Percentiles rank a stretch among this genome's conserved stretches.
Conservation (phyloP, 2,329 filamentous ascomycete genomes). For the Fusarium domesticum region DNA sequence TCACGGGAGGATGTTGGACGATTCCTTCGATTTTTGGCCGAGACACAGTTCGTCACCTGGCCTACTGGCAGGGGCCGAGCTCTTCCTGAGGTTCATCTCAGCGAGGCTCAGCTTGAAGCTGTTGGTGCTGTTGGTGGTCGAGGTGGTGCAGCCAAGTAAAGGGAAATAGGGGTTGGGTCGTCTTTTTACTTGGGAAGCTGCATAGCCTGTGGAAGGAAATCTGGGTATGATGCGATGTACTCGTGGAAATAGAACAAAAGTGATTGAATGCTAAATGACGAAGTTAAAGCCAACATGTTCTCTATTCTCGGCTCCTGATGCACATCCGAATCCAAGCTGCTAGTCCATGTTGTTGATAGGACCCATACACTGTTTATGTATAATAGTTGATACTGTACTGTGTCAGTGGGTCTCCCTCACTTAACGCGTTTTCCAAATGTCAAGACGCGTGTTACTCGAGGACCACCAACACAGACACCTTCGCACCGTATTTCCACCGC, state of each 20-base stretch:
- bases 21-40: slow-evolving; percentile 30
- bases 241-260: neutral
- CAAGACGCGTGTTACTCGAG: neutral
- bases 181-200: neutral
- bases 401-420: neutral
- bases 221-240: neutral
- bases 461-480: neutral
- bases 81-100: slow-evolving; percentile 23
- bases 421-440: neutral
- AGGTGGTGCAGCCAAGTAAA: slow-evolving; percentile 14
- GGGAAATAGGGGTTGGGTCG: neutral
- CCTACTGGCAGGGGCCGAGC: slow-evolving; percentile 28
- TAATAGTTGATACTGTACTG: neutral
- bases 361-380: neutral
- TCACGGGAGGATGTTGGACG: slow-evolving; percentile 25
- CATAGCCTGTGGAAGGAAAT: neutral
- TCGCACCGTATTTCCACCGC: neutral
- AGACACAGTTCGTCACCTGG: slow-evolving; percentile 31
- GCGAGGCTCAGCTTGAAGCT: slow-evolving; percentile 20
- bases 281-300: too few species aligned
- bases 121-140: slow-evolving; percentile 24
- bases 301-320: too few species aligned
- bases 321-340: too few species aligned
- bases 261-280: neutral
- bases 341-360: too few species aligned